These are phyloP conservation scores for Pyracantha coccinea DNA, from an alignment of 331 rosid genomes.

Conservation along the genomic window DNA sequence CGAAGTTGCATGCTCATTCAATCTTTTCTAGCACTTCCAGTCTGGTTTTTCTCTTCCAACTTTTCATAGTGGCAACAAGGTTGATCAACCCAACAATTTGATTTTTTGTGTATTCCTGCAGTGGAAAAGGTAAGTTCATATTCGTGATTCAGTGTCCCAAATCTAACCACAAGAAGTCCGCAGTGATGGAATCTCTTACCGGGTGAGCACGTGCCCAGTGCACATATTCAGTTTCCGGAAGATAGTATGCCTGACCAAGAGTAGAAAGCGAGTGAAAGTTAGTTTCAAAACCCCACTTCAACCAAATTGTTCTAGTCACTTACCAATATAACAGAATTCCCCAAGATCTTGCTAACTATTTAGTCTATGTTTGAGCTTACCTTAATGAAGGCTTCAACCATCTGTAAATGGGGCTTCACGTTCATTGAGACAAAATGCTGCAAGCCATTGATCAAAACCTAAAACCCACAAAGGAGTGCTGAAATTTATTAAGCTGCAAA, in stretches of 20 bases:
- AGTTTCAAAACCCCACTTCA: not conserved
- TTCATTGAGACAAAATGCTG: conserved; percentile 71
- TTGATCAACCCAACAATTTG: conserved; percentile 84
- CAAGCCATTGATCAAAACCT: conserved; percentile 96
- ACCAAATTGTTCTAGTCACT: not conserved
- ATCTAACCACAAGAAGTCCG: not conserved
- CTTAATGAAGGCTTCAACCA: conserved; percentile 90
- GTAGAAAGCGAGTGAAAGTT: conserved; percentile 13
- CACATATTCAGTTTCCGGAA: conserved; percentile 91
- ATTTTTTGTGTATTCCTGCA: conserved; percentile 84
- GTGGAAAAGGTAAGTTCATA: conserved; percentile 6
- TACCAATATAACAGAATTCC: not conserved
- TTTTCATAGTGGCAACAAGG: conserved; percentile 92
- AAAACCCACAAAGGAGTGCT: conserved; percentile 20
- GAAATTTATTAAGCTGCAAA: conserved; percentile 9
- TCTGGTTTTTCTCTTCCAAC: conserved; percentile 97
- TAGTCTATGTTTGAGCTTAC: conserved; percentile 23
- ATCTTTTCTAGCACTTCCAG: conserved; percentile 84
- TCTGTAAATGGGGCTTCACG: conserved; percentile 80
- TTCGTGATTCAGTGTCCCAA: not conserved
- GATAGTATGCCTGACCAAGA: conserved; percentile 82
- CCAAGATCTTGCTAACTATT: not conserved
- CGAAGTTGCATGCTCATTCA: conserved; percentile 40
- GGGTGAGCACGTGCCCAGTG: conserved; percentile 95
- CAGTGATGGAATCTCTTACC: conserved; percentile 37